A percentile compares a stretch with the other conserved stretches of the same genome.
Conservation (phyloP, 2,329 filamentous ascomycete species). For the Hymenoscyphus salicellus region DNA sequence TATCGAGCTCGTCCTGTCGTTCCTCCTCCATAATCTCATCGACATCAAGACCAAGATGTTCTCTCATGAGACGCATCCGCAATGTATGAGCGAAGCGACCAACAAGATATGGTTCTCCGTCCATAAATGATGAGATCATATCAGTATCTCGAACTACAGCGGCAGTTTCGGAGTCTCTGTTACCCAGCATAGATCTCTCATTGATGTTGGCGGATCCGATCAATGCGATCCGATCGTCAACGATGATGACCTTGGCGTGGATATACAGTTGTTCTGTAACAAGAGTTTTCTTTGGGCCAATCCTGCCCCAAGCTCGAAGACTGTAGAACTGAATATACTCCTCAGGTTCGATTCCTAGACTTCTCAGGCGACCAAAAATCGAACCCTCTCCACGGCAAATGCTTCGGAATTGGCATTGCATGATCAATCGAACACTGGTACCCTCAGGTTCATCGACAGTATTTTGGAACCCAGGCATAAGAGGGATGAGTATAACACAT, state of each 20-base stretch:
- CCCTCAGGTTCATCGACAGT: slow-evolving; percentile 92
- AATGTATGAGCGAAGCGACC: slow-evolving; percentile 90
- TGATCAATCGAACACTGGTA: slow-evolving; percentile 89
- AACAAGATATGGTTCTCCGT: slow-evolving; percentile 80
- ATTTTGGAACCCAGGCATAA: slow-evolving; percentile 99
- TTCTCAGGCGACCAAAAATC: slow-evolving; percentile 82
- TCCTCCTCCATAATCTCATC: slow-evolving; percentile 85
- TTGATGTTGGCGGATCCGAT: slow-evolving; percentile 99
- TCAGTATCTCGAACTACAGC: slow-evolving; percentile 89
- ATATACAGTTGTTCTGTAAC: slow-evolving; percentile 98
- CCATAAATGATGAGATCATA: slow-evolving; percentile 90
- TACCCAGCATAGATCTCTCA: slow-evolving; percentile 90
- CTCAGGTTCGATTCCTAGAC: slow-evolving; percentile 81
- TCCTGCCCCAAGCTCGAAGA: slow-evolving; percentile 85
- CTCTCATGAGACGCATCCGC: slow-evolving; percentile 89
- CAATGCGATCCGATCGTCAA: slow-evolving; percentile 87
- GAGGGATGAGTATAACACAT: slow-evolving; percentile 81
- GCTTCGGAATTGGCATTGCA: slow-evolving; percentile 94
- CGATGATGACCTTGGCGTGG: slow-evolving; percentile 93
- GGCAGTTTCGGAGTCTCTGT: slow-evolving; percentile 86
- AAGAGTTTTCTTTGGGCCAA: slow-evolving; percentile 75
- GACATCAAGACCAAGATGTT: slow-evolving; percentile 93
- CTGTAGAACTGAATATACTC: slow-evolving; percentile 96
- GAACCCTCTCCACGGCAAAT: slow-evolving; percentile 91
- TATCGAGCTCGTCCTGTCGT: slow-evolving; percentile 63